Base-by-base conservation (phyloP, 805 yeast species). In the Kuraishia molischiana region DNA sequence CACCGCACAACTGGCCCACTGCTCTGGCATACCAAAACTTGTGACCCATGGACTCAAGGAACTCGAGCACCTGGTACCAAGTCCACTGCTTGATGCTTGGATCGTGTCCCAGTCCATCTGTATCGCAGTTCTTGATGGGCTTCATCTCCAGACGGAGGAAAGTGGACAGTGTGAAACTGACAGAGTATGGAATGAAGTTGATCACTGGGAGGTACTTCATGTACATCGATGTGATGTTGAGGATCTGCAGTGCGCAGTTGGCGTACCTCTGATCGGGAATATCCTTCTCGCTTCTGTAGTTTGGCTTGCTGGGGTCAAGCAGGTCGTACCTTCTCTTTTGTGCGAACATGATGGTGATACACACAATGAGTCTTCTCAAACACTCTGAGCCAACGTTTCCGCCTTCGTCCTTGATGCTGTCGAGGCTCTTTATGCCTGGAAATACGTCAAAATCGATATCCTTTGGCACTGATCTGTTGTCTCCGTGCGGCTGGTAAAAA, bases 401-500 rank as follows among this genome's bases (percentile, higher is more conserved):
- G 17, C 37, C 41, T n/a, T 44, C 41, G 4, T 33, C 15, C 17
- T 29, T 37, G 19, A 43, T 22, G 13, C 29, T 13, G 14, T 42
- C 44, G 11, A 46, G 24, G 9, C 46, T 35, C 14, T 32, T 41
- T 2, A 29, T 37, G 28, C 38, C 41, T 4, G 29, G 13, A 19
- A 38, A 43, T 17, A 45, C 41, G 36, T 53, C 54, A 32, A 47
- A 49, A 38, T 54, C 58, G 8, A 47, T 38, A 30, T 45, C 49
- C 32, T 48, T 51, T 6, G 54, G 51, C 31, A 52, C 49, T 2
- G 46, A 47, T 29, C 52, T 39, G 32, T 46, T 36, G 36, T 48
- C 55, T 19, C 53, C 51, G 31, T 46, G 44, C 4, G 69, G 69
- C 31, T 64, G 61, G 47, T 62, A 64, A 38, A 61, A 47, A 30